These are phyloP conservation scores for Penicillium sp. DNA, from an alignment of 2,329 filamentous ascomycete species.

Conservation along the genomic window DNA sequence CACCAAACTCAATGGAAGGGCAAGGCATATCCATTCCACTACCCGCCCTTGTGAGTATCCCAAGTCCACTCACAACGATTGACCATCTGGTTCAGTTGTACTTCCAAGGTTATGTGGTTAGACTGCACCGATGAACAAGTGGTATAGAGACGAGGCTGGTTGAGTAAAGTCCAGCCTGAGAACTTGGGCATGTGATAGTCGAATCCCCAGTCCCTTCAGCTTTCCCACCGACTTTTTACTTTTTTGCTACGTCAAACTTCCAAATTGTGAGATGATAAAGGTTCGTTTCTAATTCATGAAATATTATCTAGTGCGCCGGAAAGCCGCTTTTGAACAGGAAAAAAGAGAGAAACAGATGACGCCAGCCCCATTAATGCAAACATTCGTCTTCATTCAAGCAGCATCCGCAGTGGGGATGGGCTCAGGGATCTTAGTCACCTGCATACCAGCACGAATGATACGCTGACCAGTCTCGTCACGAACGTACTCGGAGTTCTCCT, in stretches of 20 bases:
- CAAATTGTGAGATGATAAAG: conserved; percentile 4
- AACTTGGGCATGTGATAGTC: neutral
- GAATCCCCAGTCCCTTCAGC: neutral
- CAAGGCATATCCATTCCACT: no score
- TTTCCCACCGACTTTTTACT: neutral
- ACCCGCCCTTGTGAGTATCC: no score
- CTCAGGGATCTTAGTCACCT: conserved; percentile 79
- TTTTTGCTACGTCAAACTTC: neutral
- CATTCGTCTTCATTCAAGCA: conserved; percentile 48
- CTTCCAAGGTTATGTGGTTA: no score
- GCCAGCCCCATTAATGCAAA: conserved; percentile 29
- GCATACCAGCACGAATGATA: conserved; percentile 81
- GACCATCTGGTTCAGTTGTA: no score
- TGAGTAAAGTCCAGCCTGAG: no score
- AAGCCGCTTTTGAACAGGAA: conserved; percentile 20
- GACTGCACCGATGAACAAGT: no score
- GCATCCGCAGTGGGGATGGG: conserved; percentile 82
- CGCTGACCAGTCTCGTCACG: conserved; percentile 79
- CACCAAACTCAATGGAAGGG: no score
- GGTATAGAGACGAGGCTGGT: no score
- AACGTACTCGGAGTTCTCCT: conserved; percentile 74
- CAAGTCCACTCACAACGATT: no score
- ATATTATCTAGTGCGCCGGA: conserved; percentile 25
- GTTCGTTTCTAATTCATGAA: conserved; percentile 30
- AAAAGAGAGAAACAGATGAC: conserved; percentile 12